Evolutionary conservation across 2,329 filamentous ascomycete genomes (phyloP).

Genomic region (Cryphonectria nitschkei): DNA sequence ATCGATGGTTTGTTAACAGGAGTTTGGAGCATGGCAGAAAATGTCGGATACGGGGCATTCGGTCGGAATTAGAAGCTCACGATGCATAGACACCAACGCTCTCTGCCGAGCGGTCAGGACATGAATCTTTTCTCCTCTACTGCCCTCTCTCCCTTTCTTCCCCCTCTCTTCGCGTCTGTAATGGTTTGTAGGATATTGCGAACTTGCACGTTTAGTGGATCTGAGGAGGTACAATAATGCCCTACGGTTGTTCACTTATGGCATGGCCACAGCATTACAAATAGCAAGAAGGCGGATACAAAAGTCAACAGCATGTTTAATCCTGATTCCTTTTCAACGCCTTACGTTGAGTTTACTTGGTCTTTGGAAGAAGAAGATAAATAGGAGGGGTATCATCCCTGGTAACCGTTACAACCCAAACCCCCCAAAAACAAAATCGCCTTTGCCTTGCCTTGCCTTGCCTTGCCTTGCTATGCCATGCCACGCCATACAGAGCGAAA

Average conservation of each 20-base stretch:
- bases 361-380: neutral
- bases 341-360: neutral
- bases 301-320: neutral
- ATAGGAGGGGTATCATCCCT: conserved; percentile 13
- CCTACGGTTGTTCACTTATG: neutral
- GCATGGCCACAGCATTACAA: neutral
- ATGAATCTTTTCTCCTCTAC: neutral
- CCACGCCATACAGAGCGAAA: conserved; percentile 13
- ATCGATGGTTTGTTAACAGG: neutral
- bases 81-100: neutral
- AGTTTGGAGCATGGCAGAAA: conserved; percentile 2
- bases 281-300: neutral
- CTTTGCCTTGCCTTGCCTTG: conserved; percentile 12
- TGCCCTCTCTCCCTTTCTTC: neutral
- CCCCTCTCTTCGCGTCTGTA: neutral
- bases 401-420: neutral
- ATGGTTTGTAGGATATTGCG: neutral
- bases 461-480: conserved; percentile 12
- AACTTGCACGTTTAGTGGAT: neutral
- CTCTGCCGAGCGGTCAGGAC: neutral
- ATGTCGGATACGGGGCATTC: conserved; percentile 1
- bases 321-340: neutral
- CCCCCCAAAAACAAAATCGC: neutral
- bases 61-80: neutral
- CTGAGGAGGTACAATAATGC: neutral